These are phyloP conservation scores for Thyridium curvatum DNA, from an alignment of 2,329 filamentous ascomycete genomes.

Conservation along the genomic window DNA sequence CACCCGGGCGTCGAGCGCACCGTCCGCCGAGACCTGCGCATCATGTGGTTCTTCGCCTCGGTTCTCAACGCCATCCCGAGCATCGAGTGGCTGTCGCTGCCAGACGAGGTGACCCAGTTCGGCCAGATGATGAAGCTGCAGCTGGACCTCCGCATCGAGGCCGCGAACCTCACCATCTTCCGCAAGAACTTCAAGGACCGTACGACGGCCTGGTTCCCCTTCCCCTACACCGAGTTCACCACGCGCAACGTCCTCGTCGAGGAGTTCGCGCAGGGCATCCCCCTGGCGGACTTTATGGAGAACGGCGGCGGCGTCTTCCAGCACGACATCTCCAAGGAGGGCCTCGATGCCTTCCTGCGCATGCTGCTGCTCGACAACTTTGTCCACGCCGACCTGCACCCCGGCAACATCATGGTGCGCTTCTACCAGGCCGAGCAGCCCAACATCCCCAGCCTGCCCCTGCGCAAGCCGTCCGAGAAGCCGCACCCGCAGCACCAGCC, in stretches of 20 bases:
- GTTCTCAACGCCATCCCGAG: constrained; percentile 83
- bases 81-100: constrained; percentile 94
- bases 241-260: constrained; percentile 90
- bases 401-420: constrained; percentile 98
- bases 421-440: constrained; percentile 83
- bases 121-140: constrained; percentile 99
- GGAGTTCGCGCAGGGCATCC: constrained; percentile 93
- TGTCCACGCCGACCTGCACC: constrained; percentile 91
- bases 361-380: constrained; percentile 99
- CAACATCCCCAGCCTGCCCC: constrained; percentile 29
- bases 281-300: constrained; percentile 81
- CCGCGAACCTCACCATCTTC: constrained; percentile 83
- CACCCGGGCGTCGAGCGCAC: constrained; percentile 87
- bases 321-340: constrained; percentile 89
- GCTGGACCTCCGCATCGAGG: constrained; percentile 89
- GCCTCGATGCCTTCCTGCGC: constrained; percentile 88
- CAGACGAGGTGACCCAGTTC: constrained; percentile 89
- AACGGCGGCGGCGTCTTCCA: constrained; percentile 91
- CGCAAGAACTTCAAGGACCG: constrained; percentile 84
- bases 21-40: constrained; percentile 83
- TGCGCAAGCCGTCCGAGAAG: constrained; percentile 20
- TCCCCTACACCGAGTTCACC: constrained; percentile 86
- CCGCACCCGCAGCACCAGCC: constrained; percentile 42
- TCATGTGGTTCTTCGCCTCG: constrained; percentile 88
- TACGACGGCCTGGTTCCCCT: constrained; percentile 94